Evolutionary conservation across 2,329 filamentous ascomycete species (phyloP).

Genomic region (Aotearoamyces nothofagi): DNA sequence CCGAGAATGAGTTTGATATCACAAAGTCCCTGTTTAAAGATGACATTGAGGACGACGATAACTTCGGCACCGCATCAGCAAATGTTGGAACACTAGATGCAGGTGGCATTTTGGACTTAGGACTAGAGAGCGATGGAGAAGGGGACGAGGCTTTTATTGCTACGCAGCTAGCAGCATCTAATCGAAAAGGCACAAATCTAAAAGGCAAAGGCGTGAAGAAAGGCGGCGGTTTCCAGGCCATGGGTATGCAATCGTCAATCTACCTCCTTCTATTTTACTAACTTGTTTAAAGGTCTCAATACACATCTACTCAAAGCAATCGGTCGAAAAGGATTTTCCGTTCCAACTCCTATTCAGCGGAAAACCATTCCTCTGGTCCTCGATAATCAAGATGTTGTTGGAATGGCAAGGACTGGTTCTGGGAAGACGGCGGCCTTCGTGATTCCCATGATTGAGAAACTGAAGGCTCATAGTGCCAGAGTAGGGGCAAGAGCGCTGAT

Average conservation of each 20-base stretch:
- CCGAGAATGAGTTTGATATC: constrained; percentile 88
- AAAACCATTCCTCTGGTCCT: constrained; percentile 90
- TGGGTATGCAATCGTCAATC: no score
- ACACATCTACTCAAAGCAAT: constrained; percentile 79
- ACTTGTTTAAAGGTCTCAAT: constrained; percentile 45
- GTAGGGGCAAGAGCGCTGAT: constrained; percentile 80
- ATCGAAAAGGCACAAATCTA: constrained; percentile 68
- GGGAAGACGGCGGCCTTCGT: constrained; percentile 98
- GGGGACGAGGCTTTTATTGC: constrained; percentile 86
- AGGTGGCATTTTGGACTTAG: constrained; percentile 43
- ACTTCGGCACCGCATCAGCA: constrained; percentile 18
- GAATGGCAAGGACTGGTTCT: constrained; percentile 96
- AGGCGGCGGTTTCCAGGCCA: constrained; percentile 89
- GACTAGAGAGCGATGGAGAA: constrained; percentile 39
- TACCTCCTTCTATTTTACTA: no score
- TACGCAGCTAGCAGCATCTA: constrained; percentile 70
- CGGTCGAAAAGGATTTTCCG: constrained; percentile 81
- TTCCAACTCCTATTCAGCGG: constrained; percentile 93
- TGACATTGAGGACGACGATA: constrained; percentile 31
- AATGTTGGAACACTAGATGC: constrained; percentile 37
- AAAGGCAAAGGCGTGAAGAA: constrained; percentile 86
- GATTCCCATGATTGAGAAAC: constrained; percentile 91
- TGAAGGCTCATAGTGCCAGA: constrained; percentile 75
- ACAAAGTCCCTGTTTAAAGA: constrained; percentile 59
- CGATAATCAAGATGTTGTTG: constrained; percentile 88